These are phyloP conservation scores for Exophiala dermatitidis DNA, from an alignment of 2,329 filamentous ascomycete genomes.

Conservation along the genomic window DNA sequence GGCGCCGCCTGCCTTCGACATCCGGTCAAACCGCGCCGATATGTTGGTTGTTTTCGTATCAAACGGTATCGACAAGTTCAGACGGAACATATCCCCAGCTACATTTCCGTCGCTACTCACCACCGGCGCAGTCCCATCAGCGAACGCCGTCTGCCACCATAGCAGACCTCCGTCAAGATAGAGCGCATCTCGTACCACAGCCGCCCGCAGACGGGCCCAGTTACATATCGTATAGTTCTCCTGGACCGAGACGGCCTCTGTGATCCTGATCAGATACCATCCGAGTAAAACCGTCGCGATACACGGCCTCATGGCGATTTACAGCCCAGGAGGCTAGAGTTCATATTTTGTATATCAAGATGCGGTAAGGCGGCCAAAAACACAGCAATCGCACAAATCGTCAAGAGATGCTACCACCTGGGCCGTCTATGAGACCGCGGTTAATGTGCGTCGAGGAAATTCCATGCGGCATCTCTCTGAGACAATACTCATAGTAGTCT, in stretches of 20 bases:
- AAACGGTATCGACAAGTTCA: conserved; percentile 56
- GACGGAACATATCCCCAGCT: conserved; percentile 48
- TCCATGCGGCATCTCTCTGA: no score
- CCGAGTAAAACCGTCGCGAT: not conserved
- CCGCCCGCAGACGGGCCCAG: conserved; percentile 22
- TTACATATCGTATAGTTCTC: conserved; percentile 25
- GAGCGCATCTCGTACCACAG: conserved; percentile 20
- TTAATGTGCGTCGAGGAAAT: not conserved
- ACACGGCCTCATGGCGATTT: conserved; percentile 10
- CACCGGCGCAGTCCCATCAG: conserved; percentile 22
- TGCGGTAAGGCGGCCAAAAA: not conserved
- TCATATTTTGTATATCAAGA: conserved; percentile 3
- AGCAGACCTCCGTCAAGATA: conserved; percentile 24
- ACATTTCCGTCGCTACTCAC: conserved; percentile 22
- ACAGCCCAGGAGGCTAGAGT: not conserved
- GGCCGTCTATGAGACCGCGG: not conserved
- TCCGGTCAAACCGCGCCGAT: conserved; percentile 46
- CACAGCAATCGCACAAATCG: not conserved
- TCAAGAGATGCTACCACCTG: not conserved
- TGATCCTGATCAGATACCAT: conserved; percentile 1
- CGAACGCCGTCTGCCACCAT: conserved; percentile 25
- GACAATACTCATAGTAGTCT: no score
- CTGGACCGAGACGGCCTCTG: conserved; percentile 11
- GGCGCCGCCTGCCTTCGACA: conserved; percentile 44
- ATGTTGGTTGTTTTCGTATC: conserved; percentile 45